phyloP scores from a whole-genome alignment of 2,329 filamentous ascomycete genomes.

The Fusarium nodosum region DNA sequence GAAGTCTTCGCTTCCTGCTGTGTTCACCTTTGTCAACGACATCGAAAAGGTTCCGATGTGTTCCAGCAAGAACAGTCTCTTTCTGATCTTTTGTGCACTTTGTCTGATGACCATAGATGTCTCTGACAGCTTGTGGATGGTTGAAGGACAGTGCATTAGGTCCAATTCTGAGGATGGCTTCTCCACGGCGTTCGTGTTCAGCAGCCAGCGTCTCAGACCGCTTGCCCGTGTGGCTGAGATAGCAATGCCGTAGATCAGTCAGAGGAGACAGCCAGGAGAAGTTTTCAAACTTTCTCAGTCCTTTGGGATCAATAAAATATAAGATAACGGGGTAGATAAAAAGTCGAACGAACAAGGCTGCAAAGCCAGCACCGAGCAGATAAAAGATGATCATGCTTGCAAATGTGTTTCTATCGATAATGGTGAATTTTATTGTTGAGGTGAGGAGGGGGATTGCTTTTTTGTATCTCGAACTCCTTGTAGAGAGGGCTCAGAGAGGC shows the following conservation, averaged over 20 bases:
- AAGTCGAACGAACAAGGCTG: slow-evolving; percentile 27
- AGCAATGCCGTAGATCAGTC: slow-evolving; percentile 39
- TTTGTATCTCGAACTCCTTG: neutral
- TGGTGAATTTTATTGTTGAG: neutral
- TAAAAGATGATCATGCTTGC: slow-evolving; percentile 12
- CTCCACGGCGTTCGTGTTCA: slow-evolving; percentile 57
- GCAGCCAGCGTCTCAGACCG: slow-evolving; percentile 62
- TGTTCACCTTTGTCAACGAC: slow-evolving; percentile 66
- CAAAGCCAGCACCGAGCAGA: slow-evolving; percentile 10
- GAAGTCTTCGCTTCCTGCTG: slow-evolving; percentile 63
- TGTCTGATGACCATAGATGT: slow-evolving; percentile 62
- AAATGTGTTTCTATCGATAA: neutral
- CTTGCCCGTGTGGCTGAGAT: slow-evolving; percentile 51
- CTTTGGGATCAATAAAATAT: slow-evolving; percentile 55
- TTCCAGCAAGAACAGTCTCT: slow-evolving; percentile 60
- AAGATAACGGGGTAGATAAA: slow-evolving; percentile 34
- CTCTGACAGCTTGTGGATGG: slow-evolving; percentile 41
- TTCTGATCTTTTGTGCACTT: slow-evolving; percentile 64
- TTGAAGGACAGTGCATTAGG: slow-evolving; percentile 49
- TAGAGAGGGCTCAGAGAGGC: neutral
- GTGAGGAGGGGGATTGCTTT: neutral
- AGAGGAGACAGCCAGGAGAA: slow-evolving; percentile 42
- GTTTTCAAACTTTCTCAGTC: slow-evolving; percentile 42
- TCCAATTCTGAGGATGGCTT: slow-evolving; percentile 50
- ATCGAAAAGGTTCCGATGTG: slow-evolving; percentile 66